Conservation (phyloP, 208 protist genomes). For the Leishmania guyanensis region DNA sequence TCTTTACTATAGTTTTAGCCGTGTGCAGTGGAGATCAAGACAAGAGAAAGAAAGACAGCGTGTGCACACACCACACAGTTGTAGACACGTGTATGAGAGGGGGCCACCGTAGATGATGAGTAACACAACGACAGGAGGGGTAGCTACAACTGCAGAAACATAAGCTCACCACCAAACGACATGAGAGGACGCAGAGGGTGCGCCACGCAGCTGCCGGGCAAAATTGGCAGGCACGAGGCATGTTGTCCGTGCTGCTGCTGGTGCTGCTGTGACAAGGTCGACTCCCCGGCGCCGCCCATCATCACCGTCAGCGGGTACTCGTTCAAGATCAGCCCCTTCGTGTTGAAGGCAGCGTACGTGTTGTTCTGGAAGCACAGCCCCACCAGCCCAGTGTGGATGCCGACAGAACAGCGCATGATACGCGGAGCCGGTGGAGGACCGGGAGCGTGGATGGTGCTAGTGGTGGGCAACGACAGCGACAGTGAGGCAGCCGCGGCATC, state of each 20-base stretch:
- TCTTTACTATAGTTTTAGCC: background rate
- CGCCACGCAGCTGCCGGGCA: constrained; percentile 59
- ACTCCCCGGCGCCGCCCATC: constrained; percentile 12
- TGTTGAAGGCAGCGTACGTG: constrained; percentile 79
- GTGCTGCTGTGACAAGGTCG: constrained; percentile 16
- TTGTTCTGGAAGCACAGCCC: constrained; percentile 72
- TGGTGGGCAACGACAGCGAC: background rate
- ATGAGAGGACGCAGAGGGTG: constrained; percentile 83
- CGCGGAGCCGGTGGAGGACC: constrained; percentile 19
- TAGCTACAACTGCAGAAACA: constrained; percentile 62
- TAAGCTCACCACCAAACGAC: constrained; percentile 74
- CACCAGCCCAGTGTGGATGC: constrained; percentile 78
- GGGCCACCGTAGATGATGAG: too few species aligned
- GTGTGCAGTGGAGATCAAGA: background rate
- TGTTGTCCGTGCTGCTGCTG: constrained; percentile 4
- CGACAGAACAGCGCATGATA: constrained; percentile 64
- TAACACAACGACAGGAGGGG: background rate
- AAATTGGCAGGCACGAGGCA: constrained; percentile 1
- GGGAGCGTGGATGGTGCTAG: background rate
- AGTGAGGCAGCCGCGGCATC: background rate
- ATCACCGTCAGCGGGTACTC: constrained; percentile 51
- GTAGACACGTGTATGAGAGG: background rate
- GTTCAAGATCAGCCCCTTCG: constrained; percentile 57
- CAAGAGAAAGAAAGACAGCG: background rate
- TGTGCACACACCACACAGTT: background rate